Conservation (phyloP, 257 asterid species). For the Avicennia marina region DNA sequence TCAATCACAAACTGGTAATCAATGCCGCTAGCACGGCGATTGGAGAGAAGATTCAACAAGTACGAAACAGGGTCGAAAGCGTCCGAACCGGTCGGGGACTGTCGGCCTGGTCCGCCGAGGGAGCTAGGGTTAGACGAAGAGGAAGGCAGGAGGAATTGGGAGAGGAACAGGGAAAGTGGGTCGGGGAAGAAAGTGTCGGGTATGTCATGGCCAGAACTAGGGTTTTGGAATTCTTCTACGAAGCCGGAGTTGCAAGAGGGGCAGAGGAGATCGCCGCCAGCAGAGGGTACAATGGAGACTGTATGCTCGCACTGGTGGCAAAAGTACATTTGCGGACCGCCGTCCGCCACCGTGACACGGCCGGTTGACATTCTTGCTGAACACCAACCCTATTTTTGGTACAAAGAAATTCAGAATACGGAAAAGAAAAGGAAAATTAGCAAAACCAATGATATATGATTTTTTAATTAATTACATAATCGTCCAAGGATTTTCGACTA, state of each 20-base stretch:
- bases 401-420: no score
- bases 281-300: constrained; percentile 45
- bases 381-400: no score
- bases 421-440: no score
- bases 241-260: constrained; percentile 65
- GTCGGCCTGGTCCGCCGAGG: constrained; percentile 16
- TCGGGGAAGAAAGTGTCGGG: constrained; percentile 31
- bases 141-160: constrained; percentile 27
- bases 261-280: constrained; percentile 51
- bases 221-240: constrained; percentile 41
- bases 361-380: constrained; percentile 47
- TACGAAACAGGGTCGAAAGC: constrained; percentile 43
- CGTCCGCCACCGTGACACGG: constrained; percentile 58
- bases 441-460: no score
- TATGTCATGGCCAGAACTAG: constrained; percentile 24
- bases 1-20: constrained; percentile 52
- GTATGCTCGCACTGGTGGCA: constrained; percentile 70
- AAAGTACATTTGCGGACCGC: constrained; percentile 57
- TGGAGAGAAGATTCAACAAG: constrained; percentile 34
- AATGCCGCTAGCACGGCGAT: constrained; percentile 56
- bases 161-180: constrained; percentile 33
- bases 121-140: constrained; percentile 15
- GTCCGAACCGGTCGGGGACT: constrained; percentile 24
- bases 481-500: no score
- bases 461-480: no score